phyloP scores from a whole-genome alignment of 1,139 yeast species.

The Magnusiomyces tetraspermus region DNA sequence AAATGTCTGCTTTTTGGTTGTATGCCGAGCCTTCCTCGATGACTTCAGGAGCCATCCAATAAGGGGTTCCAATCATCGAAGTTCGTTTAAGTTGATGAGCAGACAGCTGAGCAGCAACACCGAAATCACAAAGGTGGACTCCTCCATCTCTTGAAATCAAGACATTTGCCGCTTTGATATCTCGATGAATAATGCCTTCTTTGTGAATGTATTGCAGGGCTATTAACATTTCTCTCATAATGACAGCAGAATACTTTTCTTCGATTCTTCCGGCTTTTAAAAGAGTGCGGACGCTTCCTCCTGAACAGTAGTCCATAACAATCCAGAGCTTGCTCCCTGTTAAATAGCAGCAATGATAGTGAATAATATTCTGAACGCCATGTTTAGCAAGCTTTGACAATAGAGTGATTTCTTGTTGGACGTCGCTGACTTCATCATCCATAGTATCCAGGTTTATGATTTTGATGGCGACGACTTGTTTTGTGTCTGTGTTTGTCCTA shows the following conservation, averaged over 20 bases:
- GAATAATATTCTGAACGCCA: constrained; percentile 71
- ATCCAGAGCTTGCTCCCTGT: constrained; percentile 91
- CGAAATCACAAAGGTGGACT: constrained; percentile 92
- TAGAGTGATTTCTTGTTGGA: constrained; percentile 86
- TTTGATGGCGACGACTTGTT: constrained; percentile 83
- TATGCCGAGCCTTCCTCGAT: constrained; percentile 86
- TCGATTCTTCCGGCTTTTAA: constrained; percentile 83
- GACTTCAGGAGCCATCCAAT: constrained; percentile 99
- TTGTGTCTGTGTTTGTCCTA: constrained; percentile 44
- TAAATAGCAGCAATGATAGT: constrained; percentile 80
- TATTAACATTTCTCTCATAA: constrained; percentile 66
- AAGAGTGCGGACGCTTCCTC: constrained; percentile 85
- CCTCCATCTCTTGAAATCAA: constrained; percentile 55
- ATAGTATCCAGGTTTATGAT: constrained; percentile 86
- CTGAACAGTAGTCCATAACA: constrained; percentile 95
- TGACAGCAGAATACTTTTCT: constrained; percentile 71
- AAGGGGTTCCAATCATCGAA: constrained; percentile 98
- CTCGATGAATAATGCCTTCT: constrained; percentile 86
- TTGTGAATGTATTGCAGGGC: constrained; percentile 79
- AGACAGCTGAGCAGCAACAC: constrained; percentile 90
- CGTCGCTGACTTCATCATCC: constrained; percentile 90
- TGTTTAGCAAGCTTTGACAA: constrained; percentile 70
- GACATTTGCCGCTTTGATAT: constrained; percentile 78
- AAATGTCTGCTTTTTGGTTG: constrained; percentile 79
- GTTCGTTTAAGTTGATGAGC: constrained; percentile 72